Percentiles rank a stretch among this genome's conserved stretches.
These are phyloP conservation scores for Thozetella sp. DNA, from an alignment of 495 filamentous ascomycete species.

Conservation along the genomic window DNA sequence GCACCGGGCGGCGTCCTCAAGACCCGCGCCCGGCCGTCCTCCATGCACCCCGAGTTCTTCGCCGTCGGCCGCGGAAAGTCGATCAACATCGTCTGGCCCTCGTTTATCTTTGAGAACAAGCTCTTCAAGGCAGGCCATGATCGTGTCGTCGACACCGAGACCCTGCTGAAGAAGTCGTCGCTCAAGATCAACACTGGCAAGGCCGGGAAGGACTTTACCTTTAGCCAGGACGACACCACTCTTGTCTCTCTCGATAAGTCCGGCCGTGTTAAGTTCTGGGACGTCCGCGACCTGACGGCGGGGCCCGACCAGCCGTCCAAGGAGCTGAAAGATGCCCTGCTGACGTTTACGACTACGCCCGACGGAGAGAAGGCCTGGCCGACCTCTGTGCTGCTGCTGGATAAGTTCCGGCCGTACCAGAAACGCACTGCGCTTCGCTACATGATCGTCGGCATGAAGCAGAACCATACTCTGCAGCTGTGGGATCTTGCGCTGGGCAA, in stretches of 20 bases:
- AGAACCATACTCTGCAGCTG: conserved; percentile 97
- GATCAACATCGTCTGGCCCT: conserved; percentile 87
- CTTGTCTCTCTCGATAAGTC: conserved; percentile 97
- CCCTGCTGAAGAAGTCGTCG: conserved; percentile 80
- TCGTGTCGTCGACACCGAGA: conserved; percentile 78
- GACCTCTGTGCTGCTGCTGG: conserved; percentile 91
- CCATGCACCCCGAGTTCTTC: conserved; percentile 87
- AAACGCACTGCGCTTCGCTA: conserved; percentile 87
- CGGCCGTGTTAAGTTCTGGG: conserved; percentile 95
- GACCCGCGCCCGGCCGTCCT: conserved; percentile 88
- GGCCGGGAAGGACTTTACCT: conserved; percentile 96
- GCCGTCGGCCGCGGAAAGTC: conserved; percentile 94
- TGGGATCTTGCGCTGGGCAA: conserved; percentile 97
- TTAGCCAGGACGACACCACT: conserved; percentile 92
- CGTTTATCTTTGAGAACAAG: conserved; percentile 68
- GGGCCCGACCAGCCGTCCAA: conserved; percentile 54
- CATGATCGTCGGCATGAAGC: conserved; percentile 96
- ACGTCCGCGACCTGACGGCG: conserved; percentile 76
- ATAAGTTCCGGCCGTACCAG: conserved; percentile 88
- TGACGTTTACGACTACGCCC: conserved; percentile 76
- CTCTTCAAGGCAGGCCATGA: conserved; percentile 73
- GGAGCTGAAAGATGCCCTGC: conserved; percentile 76
- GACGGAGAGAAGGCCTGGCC: conserved; percentile 90
- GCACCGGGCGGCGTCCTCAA: conserved; percentile 89
- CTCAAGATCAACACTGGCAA: conserved; percentile 95